Conservation (phyloP, 257 asterid genomes). For the Paulownia fortunei region DNA sequence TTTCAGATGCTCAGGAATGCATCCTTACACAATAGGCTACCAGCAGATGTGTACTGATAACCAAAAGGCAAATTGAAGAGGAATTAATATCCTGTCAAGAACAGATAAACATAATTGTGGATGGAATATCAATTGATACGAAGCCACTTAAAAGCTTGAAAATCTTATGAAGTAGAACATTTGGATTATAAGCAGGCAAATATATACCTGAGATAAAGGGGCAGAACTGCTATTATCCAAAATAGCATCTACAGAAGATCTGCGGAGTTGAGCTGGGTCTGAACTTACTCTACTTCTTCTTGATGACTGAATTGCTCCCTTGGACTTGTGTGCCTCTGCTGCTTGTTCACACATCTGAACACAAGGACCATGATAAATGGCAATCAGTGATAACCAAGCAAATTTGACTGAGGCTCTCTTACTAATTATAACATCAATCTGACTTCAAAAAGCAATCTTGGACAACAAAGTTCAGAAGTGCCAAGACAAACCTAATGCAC, state of each 20-base stretch:
- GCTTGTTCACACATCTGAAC: constrained; percentile 97
- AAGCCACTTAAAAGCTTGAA: constrained; percentile 20
- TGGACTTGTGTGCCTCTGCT: constrained; percentile 97
- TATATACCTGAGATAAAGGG: constrained; percentile 67
- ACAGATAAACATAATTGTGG: constrained; percentile 5
- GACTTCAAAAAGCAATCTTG: constrained; percentile 11
- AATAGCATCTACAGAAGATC: constrained; percentile 90
- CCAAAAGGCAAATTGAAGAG: neutral
- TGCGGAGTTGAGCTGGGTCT: constrained; percentile 74
- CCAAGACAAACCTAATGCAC: neutral
- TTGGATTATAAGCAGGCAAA: constrained; percentile 19
- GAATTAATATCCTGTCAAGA: neutral
- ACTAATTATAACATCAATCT: constrained; percentile 8
- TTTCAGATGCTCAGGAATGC: neutral
- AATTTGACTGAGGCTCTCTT: constrained; percentile 8
- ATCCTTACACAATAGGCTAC: constrained; percentile 11
- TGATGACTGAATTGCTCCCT: constrained; percentile 78
- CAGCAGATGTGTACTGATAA: neutral
- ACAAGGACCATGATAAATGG: constrained; percentile 19
- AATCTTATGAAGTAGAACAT: constrained; percentile 5
- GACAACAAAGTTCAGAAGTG: constrained; percentile 7
- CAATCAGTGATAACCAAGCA: constrained; percentile 26
- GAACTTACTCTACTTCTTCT: constrained; percentile 71
- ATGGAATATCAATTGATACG: neutral
- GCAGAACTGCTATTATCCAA: constrained; percentile 60